Base-by-base conservation (phyloP, 495 filamentous ascomycete species). In the Annulohypoxylon stygium region DNA sequence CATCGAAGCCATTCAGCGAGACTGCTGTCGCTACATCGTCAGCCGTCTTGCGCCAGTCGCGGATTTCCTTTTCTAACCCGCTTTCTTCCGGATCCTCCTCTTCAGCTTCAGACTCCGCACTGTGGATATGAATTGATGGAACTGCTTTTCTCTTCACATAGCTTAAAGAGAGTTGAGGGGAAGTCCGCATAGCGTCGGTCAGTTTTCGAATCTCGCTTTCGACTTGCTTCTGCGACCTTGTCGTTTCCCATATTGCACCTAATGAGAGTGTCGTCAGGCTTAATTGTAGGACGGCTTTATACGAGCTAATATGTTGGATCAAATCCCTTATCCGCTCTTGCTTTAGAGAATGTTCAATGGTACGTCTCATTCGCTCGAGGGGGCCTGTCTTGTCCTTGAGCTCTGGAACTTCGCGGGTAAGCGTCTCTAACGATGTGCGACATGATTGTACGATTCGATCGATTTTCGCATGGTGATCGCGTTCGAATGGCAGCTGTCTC, bases 241-340 rank as follows among this genome's bases (percentile, higher is more conserved):
- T 36, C 41, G 76, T 58, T 18, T 78, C 54, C 60, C 54, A 73
- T 25, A 74, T 53, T 8, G 57, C 63, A 26, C 70, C 60, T 20
- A 78, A 57, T 8, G 73, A 69, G 20, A 78, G 55, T 10, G 67
- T 74, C 8, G 37, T 62, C 9, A 78, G 34, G 61, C 73, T 78
- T 10, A 78, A 20, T 7, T 78, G 70, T 6, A 78, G 50, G 39
- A 78, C 33, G 37, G 58, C 53, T 12, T 61, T 71, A 25, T 78
- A 76, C 34, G 76, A 74, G 25, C 12, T 39, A 34, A 78, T 66
- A 25, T 61, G 73, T 20, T 64, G 60, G n/a, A 69, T n/a, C 3
- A 75, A 41, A 20, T 78, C 48, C 18, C 51, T 61, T 4, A 63
- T 51, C 5, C 67, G 67, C 33, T 76, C 67, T 25, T 69, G 55